A percentile compares a stretch with the other conserved stretches of the same genome.
These are phyloP conservation scores for Coniella vitis DNA, from an alignment of 2,329 filamentous ascomycete genomes.

Conservation along the genomic window DNA sequence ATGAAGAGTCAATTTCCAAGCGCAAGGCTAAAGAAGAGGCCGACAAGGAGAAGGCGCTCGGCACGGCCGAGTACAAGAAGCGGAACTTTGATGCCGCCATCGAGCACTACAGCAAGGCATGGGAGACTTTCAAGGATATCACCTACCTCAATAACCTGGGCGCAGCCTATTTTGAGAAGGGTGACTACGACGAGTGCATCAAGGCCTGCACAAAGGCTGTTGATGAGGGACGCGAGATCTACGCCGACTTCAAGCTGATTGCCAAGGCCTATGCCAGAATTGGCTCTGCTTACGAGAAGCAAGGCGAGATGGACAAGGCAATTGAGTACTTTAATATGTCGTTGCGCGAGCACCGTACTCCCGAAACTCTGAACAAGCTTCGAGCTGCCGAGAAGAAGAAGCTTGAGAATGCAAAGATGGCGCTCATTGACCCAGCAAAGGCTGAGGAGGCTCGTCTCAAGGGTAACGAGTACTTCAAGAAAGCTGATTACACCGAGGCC, in stretches of 20 bases:
- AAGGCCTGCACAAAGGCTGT: conserved; percentile 82
- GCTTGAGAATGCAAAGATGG: conserved; percentile 63
- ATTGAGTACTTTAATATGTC: conserved; percentile 89
- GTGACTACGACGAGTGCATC: conserved; percentile 82
- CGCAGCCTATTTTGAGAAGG: conserved; percentile 93
- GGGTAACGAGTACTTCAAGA: conserved; percentile 96
- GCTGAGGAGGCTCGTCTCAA: conserved; percentile 93
- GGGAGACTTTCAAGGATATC: conserved; percentile 92
- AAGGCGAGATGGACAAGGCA: conserved; percentile 70
- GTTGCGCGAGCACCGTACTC: conserved; percentile 92
- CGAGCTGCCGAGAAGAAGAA: conserved; percentile 84
- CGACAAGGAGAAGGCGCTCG: conserved; percentile 89
- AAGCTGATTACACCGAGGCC: conserved; percentile 87
- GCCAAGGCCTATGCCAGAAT: conserved; percentile 98
- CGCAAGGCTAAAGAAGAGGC: conserved; percentile 88
- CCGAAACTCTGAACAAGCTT: conserved; percentile 88
- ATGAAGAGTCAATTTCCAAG: conserved; percentile 77
- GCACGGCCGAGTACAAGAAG: conserved; percentile 97
- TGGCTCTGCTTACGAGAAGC: conserved; percentile 86
- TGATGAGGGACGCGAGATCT: conserved; percentile 80
- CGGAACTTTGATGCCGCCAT: conserved; percentile 93
- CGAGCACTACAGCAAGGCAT: conserved; percentile 88
- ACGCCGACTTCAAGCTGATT: conserved; percentile 96
- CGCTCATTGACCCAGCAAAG: conserved; percentile 85
- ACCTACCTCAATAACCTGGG: conserved; percentile 96